Evolutionary conservation across 208 protist species (phyloP).

Genomic region (Wallacemonas collosoma): DNA sequence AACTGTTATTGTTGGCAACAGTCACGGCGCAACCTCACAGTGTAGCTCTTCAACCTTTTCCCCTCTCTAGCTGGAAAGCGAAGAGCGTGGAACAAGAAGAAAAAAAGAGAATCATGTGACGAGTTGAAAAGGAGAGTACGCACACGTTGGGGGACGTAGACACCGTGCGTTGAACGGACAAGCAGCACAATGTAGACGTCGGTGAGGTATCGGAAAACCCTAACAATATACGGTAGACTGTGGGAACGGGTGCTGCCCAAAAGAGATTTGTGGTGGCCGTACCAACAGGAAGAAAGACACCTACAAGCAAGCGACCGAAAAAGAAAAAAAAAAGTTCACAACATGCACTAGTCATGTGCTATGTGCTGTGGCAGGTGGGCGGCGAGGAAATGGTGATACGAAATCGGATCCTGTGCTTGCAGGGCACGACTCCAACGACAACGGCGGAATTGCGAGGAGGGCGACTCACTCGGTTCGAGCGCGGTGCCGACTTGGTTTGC

Average conservation of each 20-base stretch:
- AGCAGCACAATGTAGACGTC: too few species aligned
- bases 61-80: too few species aligned
- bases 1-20: too few species aligned
- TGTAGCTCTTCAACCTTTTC: too few species aligned
- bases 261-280: not conserved
- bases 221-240: too few species aligned
- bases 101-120: too few species aligned
- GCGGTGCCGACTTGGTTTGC: constrained; percentile 21
- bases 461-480: constrained; percentile 29
- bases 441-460: constrained; percentile 29
- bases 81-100: too few species aligned
- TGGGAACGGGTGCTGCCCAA: not conserved
- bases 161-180: too few species aligned
- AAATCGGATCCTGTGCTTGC: constrained; percentile 54
- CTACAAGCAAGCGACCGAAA: constrained; percentile 18
- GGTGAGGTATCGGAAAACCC: too few species aligned
- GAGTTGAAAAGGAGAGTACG: too few species aligned
- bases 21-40: too few species aligned
- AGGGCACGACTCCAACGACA: constrained; percentile 59
- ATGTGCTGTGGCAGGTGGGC: not conserved
- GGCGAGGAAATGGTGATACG: constrained; percentile 47
- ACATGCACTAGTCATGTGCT: constrained; percentile 2
- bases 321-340: constrained; percentile 31
- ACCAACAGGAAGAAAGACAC: constrained; percentile 9
- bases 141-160: too few species aligned